Evolutionary conservation across 2,329 filamentous ascomycete species (phyloP), one percentile per base, ranked within the genome.

Genomic region (Ascosphaera apis): DNA sequence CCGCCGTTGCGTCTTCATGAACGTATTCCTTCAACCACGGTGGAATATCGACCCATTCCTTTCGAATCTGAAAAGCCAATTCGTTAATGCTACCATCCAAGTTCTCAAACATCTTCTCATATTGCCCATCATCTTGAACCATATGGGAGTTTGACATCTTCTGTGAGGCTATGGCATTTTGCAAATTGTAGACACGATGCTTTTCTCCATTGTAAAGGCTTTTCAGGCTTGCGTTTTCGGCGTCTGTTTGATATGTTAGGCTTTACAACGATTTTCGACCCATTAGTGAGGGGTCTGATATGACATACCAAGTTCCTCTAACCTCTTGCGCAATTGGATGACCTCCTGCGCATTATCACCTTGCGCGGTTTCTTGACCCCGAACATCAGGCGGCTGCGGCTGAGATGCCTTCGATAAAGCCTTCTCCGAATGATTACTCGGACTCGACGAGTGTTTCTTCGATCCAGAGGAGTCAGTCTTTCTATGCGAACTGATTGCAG

Each of bases 181-280:
- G 88, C 13, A 98, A 66, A 47, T 88, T 78, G 53, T 93, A 86
- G 16, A 95, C 79, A 55, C 93, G 84, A 13, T 73, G 67, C 44
- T 76, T 78, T 47, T 91, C 76, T 43, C 95, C 88, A 53, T 95
- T 95, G 53, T 93, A 98, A 47, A 93, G 79, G 38, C 83, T 75
- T 62, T 98, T 98, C 39, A 98, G 86, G 52, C 93, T 92, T 54
- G 91, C 91, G 54, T 98, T 98, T 60, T 98, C 98, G 45, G 72
- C 72, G 49, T 88, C 84, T 92, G 43, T 28, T 9, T 13, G 25
- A 13, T 36, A 40, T 40, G 33, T 19, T 19, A n/a, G n/a, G n/a
- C n/a, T n/a, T n/a, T n/a, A n/a, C n/a, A n/a, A n/a, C n/a, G n/a
- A n/a, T n/a, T n/a, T n/a, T n/a, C n/a, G n/a, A n/a, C n/a, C n/a